A percentile compares a stretch with the other conserved stretches of the same genome.
Conservation (phyloP, 345 rosid genomes). For the Erysimum cheiranthoides region DNA sequence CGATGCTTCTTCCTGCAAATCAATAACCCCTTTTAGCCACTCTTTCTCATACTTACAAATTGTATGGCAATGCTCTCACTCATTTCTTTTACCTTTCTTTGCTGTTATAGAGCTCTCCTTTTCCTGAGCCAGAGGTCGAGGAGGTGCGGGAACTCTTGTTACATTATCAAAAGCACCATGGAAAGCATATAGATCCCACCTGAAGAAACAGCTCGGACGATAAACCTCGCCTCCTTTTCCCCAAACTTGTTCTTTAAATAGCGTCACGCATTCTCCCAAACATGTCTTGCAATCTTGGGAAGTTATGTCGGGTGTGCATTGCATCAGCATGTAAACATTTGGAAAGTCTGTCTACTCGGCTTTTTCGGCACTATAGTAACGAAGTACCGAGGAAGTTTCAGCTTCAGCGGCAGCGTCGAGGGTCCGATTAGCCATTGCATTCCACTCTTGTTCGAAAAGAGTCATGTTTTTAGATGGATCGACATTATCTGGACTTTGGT, state of each 20-base stretch:
- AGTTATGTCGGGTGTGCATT: conserved; percentile 30
- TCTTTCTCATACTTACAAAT: not conserved
- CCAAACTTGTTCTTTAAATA: conserved; percentile 26
- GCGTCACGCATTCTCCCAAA: conserved; percentile 1
- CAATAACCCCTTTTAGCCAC: not conserved
- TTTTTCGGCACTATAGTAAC: conserved; percentile 43
- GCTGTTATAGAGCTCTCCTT: not conserved
- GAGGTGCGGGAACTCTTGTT: conserved; percentile 22
- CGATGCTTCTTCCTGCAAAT: conserved; percentile 15
- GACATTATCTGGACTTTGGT: conserved; percentile 25
- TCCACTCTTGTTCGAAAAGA: conserved; percentile 44
- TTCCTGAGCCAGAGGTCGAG: not conserved
- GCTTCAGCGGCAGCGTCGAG: not conserved
- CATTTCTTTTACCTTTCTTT: conserved; percentile 3
- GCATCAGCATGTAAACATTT: conserved; percentile 37
- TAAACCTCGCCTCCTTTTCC: conserved; percentile 49
- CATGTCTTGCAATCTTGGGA: conserved; percentile 41
- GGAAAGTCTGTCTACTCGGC: not conserved
- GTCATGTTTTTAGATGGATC: conserved; percentile 16
- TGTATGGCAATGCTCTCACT: not conserved
- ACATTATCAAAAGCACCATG: conserved; percentile 24
- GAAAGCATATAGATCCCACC: conserved; percentile 51
- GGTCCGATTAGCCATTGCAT: conserved; percentile 4
- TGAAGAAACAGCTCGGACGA: conserved; percentile 51
- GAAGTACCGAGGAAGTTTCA: conserved; percentile 29